Percentiles rank a stretch among this genome's conserved stretches.
phyloP scores from a whole-genome alignment of 2,329 filamentous ascomycete genomes.

The Tolypocladium ovalisporum region DNA sequence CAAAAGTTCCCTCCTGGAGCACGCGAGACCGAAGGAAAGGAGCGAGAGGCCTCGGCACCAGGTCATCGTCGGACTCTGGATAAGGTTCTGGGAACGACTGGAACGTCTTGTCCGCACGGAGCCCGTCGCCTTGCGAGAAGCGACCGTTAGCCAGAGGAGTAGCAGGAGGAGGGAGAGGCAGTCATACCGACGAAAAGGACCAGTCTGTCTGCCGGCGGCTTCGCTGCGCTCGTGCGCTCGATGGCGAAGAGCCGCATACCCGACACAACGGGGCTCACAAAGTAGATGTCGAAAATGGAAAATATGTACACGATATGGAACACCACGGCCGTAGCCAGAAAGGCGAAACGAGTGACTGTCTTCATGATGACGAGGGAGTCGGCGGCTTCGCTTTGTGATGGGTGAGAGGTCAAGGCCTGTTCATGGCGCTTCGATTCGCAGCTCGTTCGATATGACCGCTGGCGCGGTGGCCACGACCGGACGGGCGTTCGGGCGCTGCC shows the following conservation, averaged over 20 bases:
- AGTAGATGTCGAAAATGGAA: conserved; percentile 98
- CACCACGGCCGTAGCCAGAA: conserved; percentile 76
- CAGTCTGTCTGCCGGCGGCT: conserved; percentile 77
- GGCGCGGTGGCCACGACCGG: background rate
- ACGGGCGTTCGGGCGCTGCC: background rate
- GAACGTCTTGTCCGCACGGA: conserved; percentile 96
- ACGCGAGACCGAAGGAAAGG: conserved; percentile 86
- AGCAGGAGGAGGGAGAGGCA: background rate
- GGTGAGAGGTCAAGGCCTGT: background rate
- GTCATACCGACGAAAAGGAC: conserved; percentile 79
- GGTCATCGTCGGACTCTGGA: conserved; percentile 50
- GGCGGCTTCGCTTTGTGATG: background rate
- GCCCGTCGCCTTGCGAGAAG: conserved; percentile 57
- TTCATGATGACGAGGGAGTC: conserved; percentile 32
- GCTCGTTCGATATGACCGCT: background rate
- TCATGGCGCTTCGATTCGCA: background rate
- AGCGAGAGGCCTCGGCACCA: conserved; percentile 69
- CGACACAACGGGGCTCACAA: conserved; percentile 92
- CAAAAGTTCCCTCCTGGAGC: conserved; percentile 84
- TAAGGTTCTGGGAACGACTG: conserved; percentile 87
- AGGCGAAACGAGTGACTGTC: conserved; percentile 57
- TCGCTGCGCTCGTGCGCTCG: conserved; percentile 44
- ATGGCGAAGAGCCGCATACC: conserved; percentile 80
- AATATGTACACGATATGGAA: conserved; percentile 92
- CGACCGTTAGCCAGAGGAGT: background rate